phyloP scores from a whole-genome alignment of 768 basidiomycete species.

The Psilocybe subaeruginosa region DNA sequence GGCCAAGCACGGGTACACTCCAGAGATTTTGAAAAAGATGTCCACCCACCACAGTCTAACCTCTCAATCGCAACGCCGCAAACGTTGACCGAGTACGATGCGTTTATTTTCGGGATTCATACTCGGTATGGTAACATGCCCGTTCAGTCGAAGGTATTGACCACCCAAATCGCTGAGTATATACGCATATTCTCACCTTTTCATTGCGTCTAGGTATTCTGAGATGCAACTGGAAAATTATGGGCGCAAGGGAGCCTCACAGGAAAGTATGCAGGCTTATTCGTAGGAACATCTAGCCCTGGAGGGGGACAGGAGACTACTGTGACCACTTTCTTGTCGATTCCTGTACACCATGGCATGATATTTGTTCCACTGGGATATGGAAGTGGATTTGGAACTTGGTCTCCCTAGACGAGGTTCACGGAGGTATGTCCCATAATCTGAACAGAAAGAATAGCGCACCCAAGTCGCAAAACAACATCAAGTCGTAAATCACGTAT shows the following conservation, averaged over 20 bases:
- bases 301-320: conserved; percentile 85
- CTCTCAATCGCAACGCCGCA: conserved; percentile 60
- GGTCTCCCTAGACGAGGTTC: conserved; percentile 46
- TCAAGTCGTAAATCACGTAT: too few relatives aligned
- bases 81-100: conserved; percentile 59
- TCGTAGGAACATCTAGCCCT: conserved; percentile 71
- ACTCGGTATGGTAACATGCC: conserved; percentile 80
- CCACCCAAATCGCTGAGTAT: background rate
- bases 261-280: conserved; percentile 77
- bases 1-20: conserved; percentile 80
- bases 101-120: conserved; percentile 69
- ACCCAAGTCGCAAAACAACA: too few relatives aligned
- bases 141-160: conserved; percentile 50
- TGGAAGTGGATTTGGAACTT: conserved; percentile 44
- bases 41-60: conserved; percentile 61
- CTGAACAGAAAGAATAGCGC: conserved; percentile 24
- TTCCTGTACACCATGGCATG: conserved; percentile 74
- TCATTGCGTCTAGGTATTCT: conserved; percentile 55
- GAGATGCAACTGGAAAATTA: conserved; percentile 72
- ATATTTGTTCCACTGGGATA: conserved; percentile 77
- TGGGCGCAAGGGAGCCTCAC: conserved; percentile 62
- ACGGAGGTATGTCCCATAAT: conserved; percentile 53
- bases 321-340: conserved; percentile 51
- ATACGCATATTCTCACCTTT: background rate
- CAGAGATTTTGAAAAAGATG: conserved; percentile 62